Evolutionary conservation across 495 filamentous ascomycete genomes (phyloP).

Genomic region (Gamarada debralockiae): DNA sequence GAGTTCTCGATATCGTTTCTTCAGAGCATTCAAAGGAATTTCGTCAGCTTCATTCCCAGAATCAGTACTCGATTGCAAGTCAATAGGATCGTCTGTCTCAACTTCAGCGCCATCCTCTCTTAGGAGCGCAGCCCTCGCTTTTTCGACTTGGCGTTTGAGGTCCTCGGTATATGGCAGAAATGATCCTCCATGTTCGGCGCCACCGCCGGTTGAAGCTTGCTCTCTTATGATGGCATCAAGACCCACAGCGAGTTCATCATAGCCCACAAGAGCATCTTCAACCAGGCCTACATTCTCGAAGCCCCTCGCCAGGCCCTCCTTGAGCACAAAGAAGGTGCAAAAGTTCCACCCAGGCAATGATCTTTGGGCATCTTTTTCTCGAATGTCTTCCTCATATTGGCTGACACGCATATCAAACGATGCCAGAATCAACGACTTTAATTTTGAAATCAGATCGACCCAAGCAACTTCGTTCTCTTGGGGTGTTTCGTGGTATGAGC

Average conservation of each 20-base stretch:
- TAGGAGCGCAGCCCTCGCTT: constrained; percentile 34
- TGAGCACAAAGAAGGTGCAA: constrained; percentile 96
- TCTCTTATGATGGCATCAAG: constrained; percentile 78
- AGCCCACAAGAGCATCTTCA: constrained; percentile 88
- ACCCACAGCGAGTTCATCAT: constrained; percentile 86
- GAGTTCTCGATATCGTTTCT: constrained; percentile 84
- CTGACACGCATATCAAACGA: constrained; percentile 88
- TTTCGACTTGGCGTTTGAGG: constrained; percentile 56
- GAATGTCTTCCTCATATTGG: constrained; percentile 97
- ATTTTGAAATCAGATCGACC: constrained; percentile 78
- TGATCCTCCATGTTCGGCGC: constrained; percentile 57
- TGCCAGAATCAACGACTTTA: constrained; percentile 80
- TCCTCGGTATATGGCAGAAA: constrained; percentile 68
- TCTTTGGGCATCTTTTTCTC: constrained; percentile 86
- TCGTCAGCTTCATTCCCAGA: constrained; percentile 33
- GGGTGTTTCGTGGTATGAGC: constrained; percentile 57
- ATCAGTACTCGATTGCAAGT: constrained; percentile 38
- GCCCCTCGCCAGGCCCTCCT: constrained; percentile 87
- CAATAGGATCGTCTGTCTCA: constrained; percentile 39
- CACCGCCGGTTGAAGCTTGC: constrained; percentile 50
- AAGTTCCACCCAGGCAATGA: constrained; percentile 96
- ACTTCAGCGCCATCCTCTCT: constrained; percentile 13
- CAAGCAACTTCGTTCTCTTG: constrained; percentile 70
- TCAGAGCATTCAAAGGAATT: constrained; percentile 66
- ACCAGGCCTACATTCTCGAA: constrained; percentile 96